These are phyloP conservation scores for Schizosaccharomyces octosporus DNA, from an alignment of 805 yeast species.

Conservation along the genomic window DNA sequence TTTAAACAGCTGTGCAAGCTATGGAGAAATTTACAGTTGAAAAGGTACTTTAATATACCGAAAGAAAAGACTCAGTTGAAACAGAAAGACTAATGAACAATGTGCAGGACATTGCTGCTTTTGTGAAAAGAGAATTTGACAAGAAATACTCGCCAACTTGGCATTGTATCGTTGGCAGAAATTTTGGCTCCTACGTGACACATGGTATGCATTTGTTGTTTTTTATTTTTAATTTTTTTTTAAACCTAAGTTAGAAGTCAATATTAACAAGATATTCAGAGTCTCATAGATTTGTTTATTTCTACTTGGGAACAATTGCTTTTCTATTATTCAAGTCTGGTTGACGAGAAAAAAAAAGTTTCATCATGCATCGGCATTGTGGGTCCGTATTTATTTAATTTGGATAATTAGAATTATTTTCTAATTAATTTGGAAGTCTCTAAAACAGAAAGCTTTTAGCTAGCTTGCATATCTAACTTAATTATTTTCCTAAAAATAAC, in stretches of 20 bases:
- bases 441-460: no score
- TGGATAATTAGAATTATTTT: no score
- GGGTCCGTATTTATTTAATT: no score
- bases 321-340: slow-evolving; percentile 24
- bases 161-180: slow-evolving; percentile 39
- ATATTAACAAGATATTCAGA: slow-evolving; percentile 15
- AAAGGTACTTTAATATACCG: slow-evolving; percentile 8
- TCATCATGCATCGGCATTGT: no score
- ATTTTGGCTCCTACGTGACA: slow-evolving; percentile 38
- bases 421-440: no score
- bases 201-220: slow-evolving; percentile 22
- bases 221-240: no score
- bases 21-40: slow-evolving; percentile 22
- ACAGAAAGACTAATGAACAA: slow-evolving; percentile 5
- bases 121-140: slow-evolving; percentile 32
- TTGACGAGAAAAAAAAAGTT: neutral
- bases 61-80: no score
- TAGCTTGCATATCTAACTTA: no score
- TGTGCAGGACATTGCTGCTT: slow-evolving; percentile 27
- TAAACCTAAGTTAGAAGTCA: neutral
- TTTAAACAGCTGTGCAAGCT: slow-evolving; percentile 12
- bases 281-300: slow-evolving; percentile 28
- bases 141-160: slow-evolving; percentile 30
- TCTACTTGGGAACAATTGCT: slow-evolving; percentile 28
- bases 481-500: no score